Conservation (phyloP, 2,329 filamentous ascomycete species). For the Aspergillus caelatus region DNA sequence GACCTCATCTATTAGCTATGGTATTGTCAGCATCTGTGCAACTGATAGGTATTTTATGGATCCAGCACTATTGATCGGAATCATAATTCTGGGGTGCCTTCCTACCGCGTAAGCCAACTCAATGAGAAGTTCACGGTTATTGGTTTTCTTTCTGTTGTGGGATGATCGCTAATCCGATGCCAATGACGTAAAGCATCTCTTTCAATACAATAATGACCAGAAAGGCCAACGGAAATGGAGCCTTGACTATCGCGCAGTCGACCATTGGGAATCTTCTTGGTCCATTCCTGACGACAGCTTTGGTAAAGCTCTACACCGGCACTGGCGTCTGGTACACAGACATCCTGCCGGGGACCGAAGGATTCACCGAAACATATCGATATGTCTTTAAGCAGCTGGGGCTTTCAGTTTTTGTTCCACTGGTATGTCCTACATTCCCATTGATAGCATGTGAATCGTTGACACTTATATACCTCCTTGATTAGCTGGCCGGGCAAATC, state of each 20-base stretch:
- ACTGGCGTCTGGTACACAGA: slow-evolving; percentile 54
- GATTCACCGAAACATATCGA: slow-evolving; percentile 53
- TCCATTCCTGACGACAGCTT: slow-evolving; percentile 62
- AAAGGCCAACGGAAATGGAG: slow-evolving; percentile 65
- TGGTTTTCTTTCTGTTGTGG: neutral
- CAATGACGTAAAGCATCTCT: slow-evolving; percentile 47
- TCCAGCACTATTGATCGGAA: slow-evolving; percentile 62
- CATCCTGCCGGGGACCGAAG: slow-evolving; percentile 52
- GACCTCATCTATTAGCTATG: slow-evolving; percentile 62
- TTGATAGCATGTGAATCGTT: neutral
- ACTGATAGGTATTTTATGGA: slow-evolving; percentile 56
- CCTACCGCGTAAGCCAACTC: slow-evolving; percentile 55
- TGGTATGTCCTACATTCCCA: slow-evolving; percentile 33
- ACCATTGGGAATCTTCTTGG: slow-evolving; percentile 67
- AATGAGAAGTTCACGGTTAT: neutral
- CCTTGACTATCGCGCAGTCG: slow-evolving; percentile 63
- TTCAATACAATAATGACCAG: slow-evolving; percentile 59
- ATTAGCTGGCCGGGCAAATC: slow-evolving; percentile 54
- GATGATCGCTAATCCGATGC: neutral
- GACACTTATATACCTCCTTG: neutral
- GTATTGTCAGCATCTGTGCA: slow-evolving; percentile 48
- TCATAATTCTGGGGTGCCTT: slow-evolving; percentile 62
- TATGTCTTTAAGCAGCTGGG: slow-evolving; percentile 66
- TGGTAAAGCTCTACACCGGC: slow-evolving; percentile 65
- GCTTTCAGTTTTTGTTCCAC: slow-evolving; percentile 63